Percentiles rank a stretch among this genome's conserved stretches.
Evolutionary conservation across 2,329 filamentous ascomycete species (phyloP).

Genomic region (Diaporthe ilicicola): DNA sequence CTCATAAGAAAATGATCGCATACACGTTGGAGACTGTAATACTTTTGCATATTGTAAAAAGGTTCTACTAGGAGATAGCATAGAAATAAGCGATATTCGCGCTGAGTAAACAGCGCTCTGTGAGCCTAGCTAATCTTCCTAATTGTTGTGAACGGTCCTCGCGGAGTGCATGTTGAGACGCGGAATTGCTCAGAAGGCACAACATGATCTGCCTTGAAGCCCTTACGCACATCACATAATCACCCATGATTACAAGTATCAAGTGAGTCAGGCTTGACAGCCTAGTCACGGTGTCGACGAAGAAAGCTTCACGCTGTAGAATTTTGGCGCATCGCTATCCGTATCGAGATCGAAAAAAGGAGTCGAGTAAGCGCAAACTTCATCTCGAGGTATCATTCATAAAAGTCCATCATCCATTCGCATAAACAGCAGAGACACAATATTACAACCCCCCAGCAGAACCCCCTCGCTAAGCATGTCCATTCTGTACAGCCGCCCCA

Average conservation of each 20-base stretch:
- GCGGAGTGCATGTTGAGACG: not conserved
- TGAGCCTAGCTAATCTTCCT: not conserved
- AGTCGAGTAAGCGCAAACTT: not conserved
- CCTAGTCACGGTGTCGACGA: not conserved
- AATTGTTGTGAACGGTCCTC: not conserved
- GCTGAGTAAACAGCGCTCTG: not conserved
- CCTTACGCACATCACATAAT: not conserved
- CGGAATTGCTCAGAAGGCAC: too few species aligned
- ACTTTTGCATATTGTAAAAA: not conserved
- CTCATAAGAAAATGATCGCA: not conserved
- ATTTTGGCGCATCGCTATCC: too few species aligned
- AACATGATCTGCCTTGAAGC: too few species aligned
- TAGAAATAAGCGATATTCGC: slow-evolving; percentile 2
- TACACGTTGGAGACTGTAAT: not conserved
- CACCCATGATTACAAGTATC: not conserved
- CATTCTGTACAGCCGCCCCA: not conserved
- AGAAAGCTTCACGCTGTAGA: too few species aligned
- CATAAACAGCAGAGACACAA: not conserved
- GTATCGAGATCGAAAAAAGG: too few species aligned
- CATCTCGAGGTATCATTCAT: not conserved
- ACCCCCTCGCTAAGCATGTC: not conserved
- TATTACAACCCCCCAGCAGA: not conserved
- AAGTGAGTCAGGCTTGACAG: not conserved
- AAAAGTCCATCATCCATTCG: not conserved
- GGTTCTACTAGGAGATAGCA: slow-evolving; percentile 8